Evolutionary conservation across 805 yeast genomes (phyloP).

Genomic region (Nakazawaea wyomingensis): DNA sequence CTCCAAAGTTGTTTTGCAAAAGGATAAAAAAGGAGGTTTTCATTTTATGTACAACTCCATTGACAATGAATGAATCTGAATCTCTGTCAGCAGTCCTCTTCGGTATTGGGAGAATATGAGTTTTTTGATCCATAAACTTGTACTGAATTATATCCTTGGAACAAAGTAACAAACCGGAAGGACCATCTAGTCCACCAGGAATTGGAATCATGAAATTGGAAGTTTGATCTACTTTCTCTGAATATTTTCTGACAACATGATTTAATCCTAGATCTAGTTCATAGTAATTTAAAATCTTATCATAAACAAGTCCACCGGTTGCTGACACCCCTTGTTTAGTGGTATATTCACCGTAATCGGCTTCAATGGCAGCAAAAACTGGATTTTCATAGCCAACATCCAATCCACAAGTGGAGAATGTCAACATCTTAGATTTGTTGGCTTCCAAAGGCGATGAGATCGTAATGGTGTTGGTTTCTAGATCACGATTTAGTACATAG

Average conservation of each 20-base stretch:
- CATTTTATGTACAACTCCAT: conserved; percentile 62
- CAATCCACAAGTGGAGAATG: conserved; percentile 50
- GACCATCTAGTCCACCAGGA: conserved; percentile 70
- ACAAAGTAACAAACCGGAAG: conserved; percentile 65
- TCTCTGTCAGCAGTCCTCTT: conserved; percentile 27
- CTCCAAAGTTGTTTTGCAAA: conserved; percentile 69
- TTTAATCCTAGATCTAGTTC: conserved; percentile 85
- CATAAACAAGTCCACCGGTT: conserved; percentile 12
- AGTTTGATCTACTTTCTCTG: conserved; percentile 31
- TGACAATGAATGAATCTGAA: conserved; percentile 34
- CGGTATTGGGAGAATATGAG: conserved; percentile 51
- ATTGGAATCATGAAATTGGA: conserved; percentile 56
- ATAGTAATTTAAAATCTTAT: conserved; percentile 52
- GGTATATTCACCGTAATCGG: conserved; percentile 37
- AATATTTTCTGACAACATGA: conserved; percentile 53
- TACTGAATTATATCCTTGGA: conserved; percentile 50
- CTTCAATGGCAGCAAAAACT: conserved; percentile 73
- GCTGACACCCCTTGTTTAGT: conserved; percentile 13
- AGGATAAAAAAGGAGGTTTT: conserved; percentile 61
- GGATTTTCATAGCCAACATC: conserved; percentile 85
- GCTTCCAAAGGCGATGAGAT: conserved; percentile 77
- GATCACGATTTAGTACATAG: conserved; percentile 53
- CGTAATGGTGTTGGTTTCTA: conserved; percentile 35
- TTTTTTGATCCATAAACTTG: conserved; percentile 33
- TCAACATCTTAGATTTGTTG: conserved; percentile 41